Evolutionary conservation across 495 filamentous ascomycete genomes (phyloP).

Genomic region (Aspergillus affinis): DNA sequence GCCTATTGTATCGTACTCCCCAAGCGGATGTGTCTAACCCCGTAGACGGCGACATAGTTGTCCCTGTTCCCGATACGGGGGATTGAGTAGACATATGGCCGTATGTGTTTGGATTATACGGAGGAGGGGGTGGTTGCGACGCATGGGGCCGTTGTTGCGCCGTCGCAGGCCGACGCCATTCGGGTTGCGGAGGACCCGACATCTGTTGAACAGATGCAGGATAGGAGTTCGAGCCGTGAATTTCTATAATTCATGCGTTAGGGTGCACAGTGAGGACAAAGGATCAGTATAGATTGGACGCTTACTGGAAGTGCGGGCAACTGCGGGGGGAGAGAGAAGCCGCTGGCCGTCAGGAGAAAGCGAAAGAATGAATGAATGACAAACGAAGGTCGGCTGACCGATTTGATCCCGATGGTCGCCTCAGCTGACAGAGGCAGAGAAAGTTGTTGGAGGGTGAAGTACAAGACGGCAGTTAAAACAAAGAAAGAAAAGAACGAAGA

Average conservation of each 20-base stretch:
- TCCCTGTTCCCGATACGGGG: slow-evolving; percentile 13
- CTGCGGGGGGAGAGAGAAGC: not conserved
- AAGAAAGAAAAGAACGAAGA: not conserved
- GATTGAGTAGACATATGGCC: slow-evolving; percentile 33
- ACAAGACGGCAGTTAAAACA: not conserved
- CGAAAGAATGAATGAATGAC: not conserved
- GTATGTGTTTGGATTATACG: slow-evolving; percentile 44
- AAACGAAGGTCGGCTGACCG: not conserved
- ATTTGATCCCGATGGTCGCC: not conserved
- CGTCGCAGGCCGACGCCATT: slow-evolving; percentile 40
- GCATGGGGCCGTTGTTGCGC: slow-evolving; percentile 19
- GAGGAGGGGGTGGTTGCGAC: slow-evolving; percentile 17
- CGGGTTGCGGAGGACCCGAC: slow-evolving; percentile 36
- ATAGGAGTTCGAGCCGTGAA: slow-evolving; percentile 32
- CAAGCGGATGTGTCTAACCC: slow-evolving; percentile 38
- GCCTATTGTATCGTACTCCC: slow-evolving; percentile 48
- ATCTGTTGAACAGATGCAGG: slow-evolving; percentile 19
- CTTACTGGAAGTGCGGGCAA: not conserved
- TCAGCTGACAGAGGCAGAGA: not conserved
- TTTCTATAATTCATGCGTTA: slow-evolving; percentile 11
- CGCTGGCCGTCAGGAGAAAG: not conserved
- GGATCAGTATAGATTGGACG: not conserved
- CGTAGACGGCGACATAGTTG: slow-evolving; percentile 23
- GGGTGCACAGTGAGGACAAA: not conserved
- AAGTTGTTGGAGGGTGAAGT: not conserved